These are phyloP conservation scores for Hygrocybe punicea DNA, from an alignment of 768 basidiomycete species.

Conservation along the genomic window DNA sequence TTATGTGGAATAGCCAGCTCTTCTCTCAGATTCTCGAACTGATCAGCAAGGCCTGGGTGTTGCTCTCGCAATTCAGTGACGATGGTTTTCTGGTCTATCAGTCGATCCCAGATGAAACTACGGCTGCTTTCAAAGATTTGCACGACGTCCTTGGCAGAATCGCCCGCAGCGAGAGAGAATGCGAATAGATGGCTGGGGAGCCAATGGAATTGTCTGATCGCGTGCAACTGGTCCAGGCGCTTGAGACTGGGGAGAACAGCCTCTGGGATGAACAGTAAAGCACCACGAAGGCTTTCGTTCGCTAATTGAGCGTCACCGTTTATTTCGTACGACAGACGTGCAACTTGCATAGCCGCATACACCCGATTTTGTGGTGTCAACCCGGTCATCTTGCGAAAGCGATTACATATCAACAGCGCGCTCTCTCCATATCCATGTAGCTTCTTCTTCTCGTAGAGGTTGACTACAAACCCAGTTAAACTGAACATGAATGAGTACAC, in stretches of 20 bases:
- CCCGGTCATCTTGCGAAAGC: not conserved
- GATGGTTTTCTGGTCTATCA: slow-evolving; percentile 1
- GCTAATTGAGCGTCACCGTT: not conserved
- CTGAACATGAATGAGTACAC: not conserved
- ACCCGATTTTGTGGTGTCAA: not conserved
- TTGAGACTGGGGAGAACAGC: not conserved
- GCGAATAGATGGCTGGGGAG: not conserved
- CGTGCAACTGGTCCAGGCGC: not conserved
- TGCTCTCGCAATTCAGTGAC: not conserved
- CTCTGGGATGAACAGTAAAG: not conserved
- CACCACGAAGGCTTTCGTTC: not conserved
- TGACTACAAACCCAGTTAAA: not conserved
- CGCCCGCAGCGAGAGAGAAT: not conserved
- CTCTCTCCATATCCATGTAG: not conserved
- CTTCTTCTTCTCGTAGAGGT: not conserved
- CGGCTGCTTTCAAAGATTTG: not conserved
- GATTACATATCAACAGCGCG: not conserved
- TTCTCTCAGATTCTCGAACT: slow-evolving; percentile 3
- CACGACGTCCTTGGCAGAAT: not conserved
- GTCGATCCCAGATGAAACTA: slow-evolving; percentile 11
- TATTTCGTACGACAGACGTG: not conserved
- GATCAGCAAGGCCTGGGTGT: slow-evolving; percentile 1
- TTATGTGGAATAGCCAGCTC: not conserved
- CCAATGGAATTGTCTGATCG: not conserved
- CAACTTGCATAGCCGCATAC: not conserved